Conservation (phyloP, 2,329 filamentous ascomycete species). For the Endothia cerciana region DNA sequence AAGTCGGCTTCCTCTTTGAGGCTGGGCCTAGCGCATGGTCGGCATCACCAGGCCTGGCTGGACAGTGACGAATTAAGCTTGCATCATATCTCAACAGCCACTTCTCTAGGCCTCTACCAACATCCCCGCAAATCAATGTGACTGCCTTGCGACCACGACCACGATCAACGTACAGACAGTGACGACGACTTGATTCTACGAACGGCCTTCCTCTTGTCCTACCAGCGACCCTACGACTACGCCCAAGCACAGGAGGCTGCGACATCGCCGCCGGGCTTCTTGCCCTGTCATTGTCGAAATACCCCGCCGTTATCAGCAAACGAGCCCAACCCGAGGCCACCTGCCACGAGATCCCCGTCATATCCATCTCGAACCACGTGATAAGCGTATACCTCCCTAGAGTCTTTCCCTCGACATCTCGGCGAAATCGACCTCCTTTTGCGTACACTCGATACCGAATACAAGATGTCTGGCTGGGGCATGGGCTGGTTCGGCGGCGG, state of each 20-base stretch:
- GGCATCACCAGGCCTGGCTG: conserved; percentile 20
- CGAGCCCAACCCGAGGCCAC: conserved; percentile 15
- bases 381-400: conserved; percentile 21
- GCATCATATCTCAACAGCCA: conserved; percentile 28
- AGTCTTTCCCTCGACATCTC: not conserved
- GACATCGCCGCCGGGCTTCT: not conserved
- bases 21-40: conserved; percentile 15
- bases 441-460: not conserved
- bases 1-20: conserved; percentile 8
- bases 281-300: not conserved
- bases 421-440: not conserved
- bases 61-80: conserved; percentile 26
- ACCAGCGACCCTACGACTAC: not conserved
- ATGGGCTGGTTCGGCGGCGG: conserved; percentile 95
- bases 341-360: conserved; percentile 14
- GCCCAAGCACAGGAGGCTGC: conserved; percentile 11
- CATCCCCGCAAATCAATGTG: conserved; percentile 1
- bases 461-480: conserved; percentile 57
- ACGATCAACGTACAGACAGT: conserved; percentile 11
- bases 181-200: conserved; percentile 20
- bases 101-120: conserved; percentile 26
- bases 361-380: conserved; percentile 8
- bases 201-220: not conserved
- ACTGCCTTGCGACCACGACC: conserved; percentile 26
- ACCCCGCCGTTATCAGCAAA: conserved; percentile 25